Evolutionary conservation across 371 early-diverging fungal species (phyloP), one percentile per base, ranked within the genome.

Genomic region (Zancudomyces culisetae): DNA sequence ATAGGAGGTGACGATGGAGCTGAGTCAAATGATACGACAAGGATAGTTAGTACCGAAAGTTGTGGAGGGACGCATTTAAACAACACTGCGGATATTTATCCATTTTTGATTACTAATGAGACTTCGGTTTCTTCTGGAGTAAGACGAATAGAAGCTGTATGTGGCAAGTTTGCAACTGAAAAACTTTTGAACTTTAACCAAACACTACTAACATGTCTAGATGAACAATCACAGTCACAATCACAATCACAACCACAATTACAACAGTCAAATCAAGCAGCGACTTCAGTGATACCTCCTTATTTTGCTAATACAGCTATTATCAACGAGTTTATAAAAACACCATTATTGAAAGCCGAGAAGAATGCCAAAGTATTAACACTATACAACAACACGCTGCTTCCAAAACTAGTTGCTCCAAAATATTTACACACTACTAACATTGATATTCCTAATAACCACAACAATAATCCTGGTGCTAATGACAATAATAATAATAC

Each of bases 1-100:
- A 39, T 49, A 27, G 28, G 2, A 8, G 23, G n/a, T 28, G 30
- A 13, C 20, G 26, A 19, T 3, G 6, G 20, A 10, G 24, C 10
- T 15, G 13, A 23, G 23, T 27, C n/a, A 24, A 8, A 42, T 22
- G 18, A 24, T 6, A 35, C 22, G 2, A 61, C 77, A 1, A 72
- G 77, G 3, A 70, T 70, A 13, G 59, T 78, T 8, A 81, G 81
- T 10, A 70, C 66, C 59, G 86, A 85, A 51, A 57, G 82, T 18
- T 85, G 86, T 56, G 77, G 79, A 53, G 86, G 86, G 23, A 85
- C 86, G 0, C 86, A 85, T 61, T 74, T 83, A 26, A 66, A 68
- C 19, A 60, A 75, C 41, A 64, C 82, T 0, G 60, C 68, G 0
- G 69, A 63, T 19, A 57, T 80, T 22, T 82, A 73, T 55, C 86